Evolutionary conservation across 2,329 filamentous ascomycete species (phyloP).

Genomic region (Calonectria fujianensis): DNA sequence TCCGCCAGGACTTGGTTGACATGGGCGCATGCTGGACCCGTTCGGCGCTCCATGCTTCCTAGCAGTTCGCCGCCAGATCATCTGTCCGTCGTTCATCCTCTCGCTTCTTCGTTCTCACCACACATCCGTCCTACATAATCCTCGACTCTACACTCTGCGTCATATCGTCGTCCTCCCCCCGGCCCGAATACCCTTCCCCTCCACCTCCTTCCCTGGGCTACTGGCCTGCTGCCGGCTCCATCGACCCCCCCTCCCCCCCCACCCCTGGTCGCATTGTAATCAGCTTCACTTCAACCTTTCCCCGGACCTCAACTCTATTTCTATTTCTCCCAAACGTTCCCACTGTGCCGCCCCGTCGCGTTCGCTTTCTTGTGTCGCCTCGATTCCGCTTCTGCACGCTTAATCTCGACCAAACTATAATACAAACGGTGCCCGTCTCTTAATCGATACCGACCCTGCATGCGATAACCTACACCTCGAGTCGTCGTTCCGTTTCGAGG

Average conservation of each 20-base stretch:
- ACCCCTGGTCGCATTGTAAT: constrained; percentile 19
- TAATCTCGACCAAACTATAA: constrained; percentile 18
- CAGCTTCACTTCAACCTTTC: constrained; percentile 16
- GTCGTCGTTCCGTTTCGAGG: constrained; percentile 41
- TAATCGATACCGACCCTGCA: constrained; percentile 25
- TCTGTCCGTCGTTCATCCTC: constrained; percentile 10
- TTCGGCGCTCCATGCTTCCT: constrained; percentile 27
- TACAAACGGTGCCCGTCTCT: background rate
- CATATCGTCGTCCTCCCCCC: background rate
- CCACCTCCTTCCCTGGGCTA: background rate
- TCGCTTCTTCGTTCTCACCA: background rate
- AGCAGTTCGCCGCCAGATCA: constrained; percentile 19
- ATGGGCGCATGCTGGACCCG: constrained; percentile 21
- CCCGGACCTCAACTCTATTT: constrained; percentile 32
- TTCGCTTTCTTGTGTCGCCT: background rate
- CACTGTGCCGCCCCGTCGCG: background rate
- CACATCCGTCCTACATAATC: constrained; percentile 12
- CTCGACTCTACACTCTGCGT: background rate
- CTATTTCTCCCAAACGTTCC: constrained; percentile 16
- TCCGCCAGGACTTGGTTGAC: background rate
- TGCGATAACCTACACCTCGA: constrained; percentile 45
- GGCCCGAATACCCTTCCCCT: background rate
- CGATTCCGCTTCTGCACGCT: constrained; percentile 8
- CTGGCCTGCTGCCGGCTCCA: constrained; percentile 12
- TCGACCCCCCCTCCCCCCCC: constrained; percentile 1